Percentiles rank a stretch among this genome's conserved stretches.
Conservation (phyloP, 345 rosid species). For the Crucihimalaya himalaica region DNA sequence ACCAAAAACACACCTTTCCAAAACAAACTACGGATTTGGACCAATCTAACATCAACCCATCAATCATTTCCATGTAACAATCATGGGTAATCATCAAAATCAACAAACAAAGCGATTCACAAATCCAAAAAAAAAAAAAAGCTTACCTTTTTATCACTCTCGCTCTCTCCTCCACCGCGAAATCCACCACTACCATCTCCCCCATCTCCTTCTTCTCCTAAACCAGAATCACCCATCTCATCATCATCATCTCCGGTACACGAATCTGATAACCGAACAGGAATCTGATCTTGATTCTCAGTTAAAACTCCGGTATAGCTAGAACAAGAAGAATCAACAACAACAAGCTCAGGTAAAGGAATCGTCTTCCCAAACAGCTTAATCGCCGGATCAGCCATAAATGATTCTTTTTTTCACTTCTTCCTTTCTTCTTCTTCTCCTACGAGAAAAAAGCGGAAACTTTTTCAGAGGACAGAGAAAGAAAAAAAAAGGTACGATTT, state of each 20-base stretch:
- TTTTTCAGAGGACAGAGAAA: slow-evolving; percentile 28
- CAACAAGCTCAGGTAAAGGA: slow-evolving; percentile 60
- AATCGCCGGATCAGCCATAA: slow-evolving; percentile 89
- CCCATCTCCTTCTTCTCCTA: slow-evolving; percentile 16
- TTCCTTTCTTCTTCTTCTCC: not conserved
- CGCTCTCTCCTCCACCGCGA: slow-evolving; percentile 36
- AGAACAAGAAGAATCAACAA: slow-evolving; percentile 29
- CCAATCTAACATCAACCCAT: slow-evolving; percentile 32
- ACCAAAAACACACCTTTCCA: not conserved
- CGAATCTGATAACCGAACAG: slow-evolving; percentile 43
- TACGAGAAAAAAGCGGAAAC: slow-evolving; percentile 38
- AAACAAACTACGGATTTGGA: not conserved
- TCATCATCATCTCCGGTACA: slow-evolving; percentile 31
- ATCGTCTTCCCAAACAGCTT: slow-evolving; percentile 91
- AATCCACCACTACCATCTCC: not conserved
- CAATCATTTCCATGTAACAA: slow-evolving; percentile 6
- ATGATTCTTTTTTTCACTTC: slow-evolving; percentile 12
- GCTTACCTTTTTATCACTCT: slow-evolving; percentile 43
- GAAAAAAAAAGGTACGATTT: not conserved
- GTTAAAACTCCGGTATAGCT: slow-evolving; percentile 27
- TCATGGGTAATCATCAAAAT: slow-evolving; percentile 16
- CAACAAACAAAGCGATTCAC: not conserved
- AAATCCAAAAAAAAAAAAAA: slow-evolving; percentile 27
- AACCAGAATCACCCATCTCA: slow-evolving; percentile 27
- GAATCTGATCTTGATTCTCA: slow-evolving; percentile 45